phyloP scores from a whole-genome alignment of 345 rosid genomes.

The Pistacia vera region DNA sequence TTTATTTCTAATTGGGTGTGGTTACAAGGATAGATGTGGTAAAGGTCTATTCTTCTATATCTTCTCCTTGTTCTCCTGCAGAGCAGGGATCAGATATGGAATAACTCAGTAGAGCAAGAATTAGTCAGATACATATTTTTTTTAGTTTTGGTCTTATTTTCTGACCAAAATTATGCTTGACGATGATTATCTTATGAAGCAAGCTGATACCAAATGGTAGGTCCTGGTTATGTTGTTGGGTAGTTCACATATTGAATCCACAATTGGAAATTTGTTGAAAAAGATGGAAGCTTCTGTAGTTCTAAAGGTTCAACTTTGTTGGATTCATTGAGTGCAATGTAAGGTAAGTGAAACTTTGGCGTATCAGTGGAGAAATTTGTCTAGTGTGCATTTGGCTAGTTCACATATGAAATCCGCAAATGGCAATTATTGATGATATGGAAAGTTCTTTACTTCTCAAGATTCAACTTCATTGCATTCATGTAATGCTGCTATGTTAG shows the following conservation, averaged over 20 bases:
- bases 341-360: not conserved
- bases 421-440: not conserved
- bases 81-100: not conserved
- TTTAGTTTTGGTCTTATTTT: not conserved
- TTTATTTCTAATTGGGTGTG: not conserved
- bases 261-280: not conserved
- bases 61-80: not conserved
- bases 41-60: not conserved
- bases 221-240: not conserved
- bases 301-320: constrained; percentile 3
- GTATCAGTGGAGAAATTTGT: not conserved
- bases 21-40: not conserved
- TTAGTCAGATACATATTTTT: not conserved
- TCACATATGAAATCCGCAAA: not conserved
- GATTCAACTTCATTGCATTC: not conserved
- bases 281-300: not conserved
- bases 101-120: not conserved
- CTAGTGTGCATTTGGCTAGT: not conserved
- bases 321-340: not conserved
- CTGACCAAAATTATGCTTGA: not conserved
- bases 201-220: not conserved
- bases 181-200: not conserved
- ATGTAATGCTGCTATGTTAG: not conserved
- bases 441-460: constrained; percentile 6
- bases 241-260: not conserved